phyloP scores from a whole-genome alignment of 352 stramenopile genomes.

The Nannochloropsis limnetica region DNA sequence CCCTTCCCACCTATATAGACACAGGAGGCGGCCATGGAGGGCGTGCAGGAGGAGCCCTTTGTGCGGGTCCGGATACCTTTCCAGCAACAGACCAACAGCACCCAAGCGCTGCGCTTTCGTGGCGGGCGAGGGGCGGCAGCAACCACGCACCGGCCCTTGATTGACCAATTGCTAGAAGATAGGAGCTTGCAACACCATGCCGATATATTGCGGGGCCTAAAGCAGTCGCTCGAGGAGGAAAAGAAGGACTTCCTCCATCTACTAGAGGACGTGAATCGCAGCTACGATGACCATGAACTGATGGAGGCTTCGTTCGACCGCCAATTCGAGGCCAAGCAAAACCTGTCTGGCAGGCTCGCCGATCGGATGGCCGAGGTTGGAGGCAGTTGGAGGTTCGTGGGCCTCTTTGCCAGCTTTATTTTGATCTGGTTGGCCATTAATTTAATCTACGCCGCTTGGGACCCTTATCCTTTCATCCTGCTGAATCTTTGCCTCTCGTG shows the following conservation, averaged over 20 bases:
- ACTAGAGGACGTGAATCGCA: neutral
- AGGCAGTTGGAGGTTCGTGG: neutral
- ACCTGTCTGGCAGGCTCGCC: neutral
- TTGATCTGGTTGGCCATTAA: neutral
- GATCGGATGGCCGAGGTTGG: slow-evolving; percentile 18
- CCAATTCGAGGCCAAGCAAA: slow-evolving; percentile 1
- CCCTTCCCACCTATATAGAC: neutral
- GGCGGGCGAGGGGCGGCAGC: neutral
- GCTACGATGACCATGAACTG: neutral
- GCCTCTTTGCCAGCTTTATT: slow-evolving; percentile 1
- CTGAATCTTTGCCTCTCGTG: slow-evolving; percentile 24
- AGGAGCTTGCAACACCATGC: neutral
- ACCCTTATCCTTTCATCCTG: slow-evolving; percentile 21
- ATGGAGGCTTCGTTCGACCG: slow-evolving; percentile 28
- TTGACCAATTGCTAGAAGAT: slow-evolving; percentile 15
- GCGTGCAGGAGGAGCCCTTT: neutral
- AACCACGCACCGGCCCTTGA: slow-evolving; percentile 3
- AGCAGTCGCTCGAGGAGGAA: slow-evolving; percentile 7
- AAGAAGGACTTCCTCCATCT: neutral
- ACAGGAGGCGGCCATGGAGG: neutral
- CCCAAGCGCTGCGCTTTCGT: slow-evolving; percentile 15
- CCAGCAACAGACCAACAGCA: neutral
- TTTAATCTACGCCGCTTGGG: neutral
- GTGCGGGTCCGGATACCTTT: neutral
- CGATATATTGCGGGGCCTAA: neutral